Base-by-base conservation (phyloP, 768 basidiomycete species). In the Hygrophorus pudorinus region DNA sequence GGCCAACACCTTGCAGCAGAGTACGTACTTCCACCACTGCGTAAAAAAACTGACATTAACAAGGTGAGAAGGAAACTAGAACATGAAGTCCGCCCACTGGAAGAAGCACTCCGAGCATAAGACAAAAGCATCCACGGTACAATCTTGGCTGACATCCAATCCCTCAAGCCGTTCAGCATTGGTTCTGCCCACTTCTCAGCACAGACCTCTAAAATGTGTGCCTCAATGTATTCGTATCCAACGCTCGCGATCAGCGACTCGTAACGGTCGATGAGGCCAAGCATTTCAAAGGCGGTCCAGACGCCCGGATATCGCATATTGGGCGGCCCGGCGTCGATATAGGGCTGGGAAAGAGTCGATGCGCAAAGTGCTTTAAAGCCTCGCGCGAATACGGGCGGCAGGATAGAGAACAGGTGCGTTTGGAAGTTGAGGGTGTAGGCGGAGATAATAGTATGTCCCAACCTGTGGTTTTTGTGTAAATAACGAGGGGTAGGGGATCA, bases 101-200 rank as follows among this genome's bases (percentile, higher is more conserved):
- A 78, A 31, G 70, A 66, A 27, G 79, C 79, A 9, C 75, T 75
- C 53, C 78, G 67, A 0, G 84, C 87, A 53, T 87, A 91, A 34
- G 87, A 81, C 56, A 76, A 66, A 17, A 86, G 48, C 76, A 96
- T 78, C 92, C 91, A 93, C 5, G 84, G 78, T 2, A 86, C 82
- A 35, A 93, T 78, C 45, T 75, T 81, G 47, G 75, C 71, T 7
- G 78, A 66, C 76, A 93, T 89, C 87, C 90, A 93, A 13, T 67
- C 59, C 39, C 82, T 67, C 48, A 91, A 62, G 2, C 59, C 66
- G 2, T 68, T 67, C 46, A 93, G 56, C 68, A 83, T 71, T 5
- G 77, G 74, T 40, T 67, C 72, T 28, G 71, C 72, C 86, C 87
- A 94, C 52, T 76, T 73, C 2, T 72, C 78, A 8, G 74, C 63